These are phyloP conservation scores for Geotrichum phurueaensis DNA, from an alignment of 1,139 yeast species.

Conservation along the genomic window DNA sequence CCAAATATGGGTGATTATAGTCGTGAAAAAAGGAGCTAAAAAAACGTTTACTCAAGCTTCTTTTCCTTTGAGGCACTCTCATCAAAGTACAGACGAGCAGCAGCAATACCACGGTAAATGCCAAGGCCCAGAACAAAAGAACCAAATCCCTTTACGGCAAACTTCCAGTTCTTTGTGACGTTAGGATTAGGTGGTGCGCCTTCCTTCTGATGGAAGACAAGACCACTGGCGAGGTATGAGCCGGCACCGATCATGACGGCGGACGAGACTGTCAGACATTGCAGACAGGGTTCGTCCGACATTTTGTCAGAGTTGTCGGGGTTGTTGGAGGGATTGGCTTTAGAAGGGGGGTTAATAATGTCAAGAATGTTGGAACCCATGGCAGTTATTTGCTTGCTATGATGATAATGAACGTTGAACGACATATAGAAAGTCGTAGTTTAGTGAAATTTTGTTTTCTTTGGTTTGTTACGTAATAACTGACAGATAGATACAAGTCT, in stretches of 20 bases:
- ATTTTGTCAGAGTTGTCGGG: neutral
- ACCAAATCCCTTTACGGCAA: conserved; percentile 48
- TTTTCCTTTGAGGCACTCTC: neutral
- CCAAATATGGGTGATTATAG: neutral
- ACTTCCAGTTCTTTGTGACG: conserved; percentile 54
- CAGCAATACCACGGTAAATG: conserved; percentile 50
- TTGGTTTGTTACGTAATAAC: neutral
- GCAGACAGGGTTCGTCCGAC: conserved; percentile 42
- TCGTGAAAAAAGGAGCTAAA: neutral
- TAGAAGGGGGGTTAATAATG: conserved; percentile 53
- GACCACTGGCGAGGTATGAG: conserved; percentile 48
- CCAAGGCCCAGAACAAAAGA: conserved; percentile 50
- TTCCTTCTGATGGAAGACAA: conserved; percentile 42
- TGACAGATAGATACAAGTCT: neutral
- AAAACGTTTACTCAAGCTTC: neutral
- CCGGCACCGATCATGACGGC: conserved; percentile 55
- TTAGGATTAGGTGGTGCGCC: conserved; percentile 29
- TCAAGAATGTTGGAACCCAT: conserved; percentile 49
- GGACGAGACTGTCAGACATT: conserved; percentile 61
- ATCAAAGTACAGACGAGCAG: conserved; percentile 33
- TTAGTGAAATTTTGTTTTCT: too few relatives aligned
- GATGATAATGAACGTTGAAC: neutral
- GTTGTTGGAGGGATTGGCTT: conserved; percentile 35
- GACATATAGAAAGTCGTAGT: too few relatives aligned
- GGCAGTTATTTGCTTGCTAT: conserved; percentile 20